These are phyloP conservation scores for Sarocladium strictum DNA, from an alignment of 2,329 filamentous ascomycete species.

Conservation along the genomic window DNA sequence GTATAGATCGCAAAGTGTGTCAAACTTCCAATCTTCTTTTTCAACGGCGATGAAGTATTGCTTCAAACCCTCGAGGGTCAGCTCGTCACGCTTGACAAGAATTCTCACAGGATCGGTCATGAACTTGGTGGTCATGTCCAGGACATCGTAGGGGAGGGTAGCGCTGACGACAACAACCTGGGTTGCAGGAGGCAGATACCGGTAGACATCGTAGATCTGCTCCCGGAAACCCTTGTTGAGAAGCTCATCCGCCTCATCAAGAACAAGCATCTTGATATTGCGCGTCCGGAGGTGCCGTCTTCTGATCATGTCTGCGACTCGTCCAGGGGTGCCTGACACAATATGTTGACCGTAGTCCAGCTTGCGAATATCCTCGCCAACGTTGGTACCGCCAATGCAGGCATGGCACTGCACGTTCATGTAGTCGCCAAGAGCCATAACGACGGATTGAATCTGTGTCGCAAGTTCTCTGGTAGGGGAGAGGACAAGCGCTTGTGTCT, in stretches of 20 bases:
- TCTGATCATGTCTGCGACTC: constrained; percentile 66
- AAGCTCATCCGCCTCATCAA: constrained; percentile 56
- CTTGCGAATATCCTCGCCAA: constrained; percentile 95
- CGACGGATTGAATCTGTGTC: constrained; percentile 96
- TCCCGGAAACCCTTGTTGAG: constrained; percentile 94
- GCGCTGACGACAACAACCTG: constrained; percentile 98
- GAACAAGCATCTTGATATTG: constrained; percentile 59
- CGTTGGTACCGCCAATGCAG: constrained; percentile 96
- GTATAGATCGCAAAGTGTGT: constrained; percentile 97
- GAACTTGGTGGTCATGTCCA: constrained; percentile 99
- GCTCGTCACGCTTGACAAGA: constrained; percentile 95
- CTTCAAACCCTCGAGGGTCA: constrained; percentile 95
- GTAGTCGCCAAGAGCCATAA: constrained; percentile 99
- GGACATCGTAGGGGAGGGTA: constrained; percentile 93
- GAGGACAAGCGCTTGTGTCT: constrained; percentile 90
- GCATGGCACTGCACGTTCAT: constrained; percentile 99
- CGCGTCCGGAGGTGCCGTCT: constrained; percentile 51
- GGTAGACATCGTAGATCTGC: constrained; percentile 98
- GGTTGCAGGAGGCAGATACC: constrained; percentile 90
- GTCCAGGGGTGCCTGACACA: constrained; percentile 93
- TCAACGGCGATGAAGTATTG: constrained; percentile 99
- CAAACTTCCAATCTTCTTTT: constrained; percentile 99
- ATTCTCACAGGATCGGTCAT: constrained; percentile 98
- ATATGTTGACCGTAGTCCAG: constrained; percentile 97
- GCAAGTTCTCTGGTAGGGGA: constrained; percentile 95